Base-by-base conservation (phyloP, 2,329 filamentous ascomycete species). In the Gnomoniopsis smithogilvyi region DNA sequence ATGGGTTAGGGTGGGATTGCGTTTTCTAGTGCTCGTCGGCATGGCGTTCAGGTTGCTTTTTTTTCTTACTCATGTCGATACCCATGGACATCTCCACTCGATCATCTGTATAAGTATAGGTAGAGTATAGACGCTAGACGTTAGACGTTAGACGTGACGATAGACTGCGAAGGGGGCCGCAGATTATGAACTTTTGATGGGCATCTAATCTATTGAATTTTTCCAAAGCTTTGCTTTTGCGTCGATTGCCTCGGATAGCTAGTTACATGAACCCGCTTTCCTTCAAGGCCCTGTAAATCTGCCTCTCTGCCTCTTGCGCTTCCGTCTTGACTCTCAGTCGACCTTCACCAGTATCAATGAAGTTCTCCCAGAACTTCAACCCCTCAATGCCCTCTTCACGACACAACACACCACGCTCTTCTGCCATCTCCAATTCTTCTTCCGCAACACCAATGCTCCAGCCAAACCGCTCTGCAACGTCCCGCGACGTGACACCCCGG, bases 381-480 rank as follows among this genome's bases (percentile, higher is more conserved):
- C 95, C 95, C 71, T 97, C 93, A 15, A 98, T 85, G 4, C 92
- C 89, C 67, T 96, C 93, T 71, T 99, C 95, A 51, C 95, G 87
- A 71, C 94, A 98, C 21, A 99, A 72, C 2, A 87, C 85, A 0
- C 95, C 95, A 58, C 84, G 86, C 71, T 98, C 94, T 73, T 99
- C 95, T 0, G 93, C 93, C 94, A 99, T 97, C 70, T 97, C 91
- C 14, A 99, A 80, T 75, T 99, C 95, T 72, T 98, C 95, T 61
- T 89, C 90, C 1, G 95, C 95, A 22, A 99, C 94, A 10, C 95
- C 95, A 8, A 99, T 89, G 70, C 95, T 98, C 95, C 95, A 99
- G 6, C 93, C 91, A 73, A 99, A 99, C 52, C 86, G 81, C 72
- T 96, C 91, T 0, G 95, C 95, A 0, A 87, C 85, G 69, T 98